These are phyloP conservation scores for Cladorrhinum samala DNA, from an alignment of 495 filamentous ascomycete species.

Conservation along the genomic window DNA sequence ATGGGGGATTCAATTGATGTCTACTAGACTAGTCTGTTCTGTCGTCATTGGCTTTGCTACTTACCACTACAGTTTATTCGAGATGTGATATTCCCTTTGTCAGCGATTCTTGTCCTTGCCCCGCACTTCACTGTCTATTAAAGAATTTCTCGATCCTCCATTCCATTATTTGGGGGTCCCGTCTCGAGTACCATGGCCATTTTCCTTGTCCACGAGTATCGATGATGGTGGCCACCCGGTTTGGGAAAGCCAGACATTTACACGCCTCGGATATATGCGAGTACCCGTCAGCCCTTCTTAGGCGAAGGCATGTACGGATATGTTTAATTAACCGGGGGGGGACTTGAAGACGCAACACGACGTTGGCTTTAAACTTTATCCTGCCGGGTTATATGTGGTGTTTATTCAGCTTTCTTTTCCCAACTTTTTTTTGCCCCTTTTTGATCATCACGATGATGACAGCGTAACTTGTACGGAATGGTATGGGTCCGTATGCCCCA, in stretches of 20 bases:
- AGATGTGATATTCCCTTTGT: background rate
- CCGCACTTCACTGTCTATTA: background rate
- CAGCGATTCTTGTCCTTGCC: too few species aligned
- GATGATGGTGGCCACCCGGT: background rate
- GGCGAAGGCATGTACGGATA: constrained; percentile 1
- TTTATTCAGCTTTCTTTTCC: background rate
- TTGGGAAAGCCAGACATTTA: constrained; percentile 8
- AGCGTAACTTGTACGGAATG: too few species aligned
- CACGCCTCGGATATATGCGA: constrained; percentile 21
- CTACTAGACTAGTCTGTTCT: background rate
- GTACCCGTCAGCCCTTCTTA: constrained; percentile 11
- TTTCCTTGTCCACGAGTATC: too few species aligned
- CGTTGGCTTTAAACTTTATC: background rate
- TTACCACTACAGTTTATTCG: too few species aligned
- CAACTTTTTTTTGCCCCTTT: background rate
- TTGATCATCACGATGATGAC: too few species aligned
- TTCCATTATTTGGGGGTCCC: too few species aligned
- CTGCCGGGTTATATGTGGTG: background rate
- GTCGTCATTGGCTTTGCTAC: too few species aligned
- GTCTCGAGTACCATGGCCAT: too few species aligned
- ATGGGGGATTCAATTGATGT: too few species aligned
- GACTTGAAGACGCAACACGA: background rate
- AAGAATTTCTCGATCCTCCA: too few species aligned
- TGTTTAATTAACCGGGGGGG: background rate
- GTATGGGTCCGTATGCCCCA: too few species aligned